Base-by-base conservation (phyloP, 2,329 filamentous ascomycete genomes). In the Phoma sp. region DNA sequence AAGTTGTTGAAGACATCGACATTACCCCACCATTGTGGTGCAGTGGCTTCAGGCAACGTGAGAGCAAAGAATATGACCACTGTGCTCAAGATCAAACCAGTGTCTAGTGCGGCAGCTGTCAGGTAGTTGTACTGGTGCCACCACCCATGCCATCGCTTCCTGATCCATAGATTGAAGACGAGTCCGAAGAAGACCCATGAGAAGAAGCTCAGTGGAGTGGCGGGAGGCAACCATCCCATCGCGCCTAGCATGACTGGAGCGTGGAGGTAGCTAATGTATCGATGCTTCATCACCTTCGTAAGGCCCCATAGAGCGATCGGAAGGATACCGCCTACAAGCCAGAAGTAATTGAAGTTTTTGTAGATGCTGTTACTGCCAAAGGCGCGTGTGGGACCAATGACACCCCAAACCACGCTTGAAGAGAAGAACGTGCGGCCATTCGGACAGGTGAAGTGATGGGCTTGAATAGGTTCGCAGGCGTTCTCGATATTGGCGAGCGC, bases 381-480 rank as follows among this genome's bases (percentile, higher is more conserved):
- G 69, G 88, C 84, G 60, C 84, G 83, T 0, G 81, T 79, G 0
- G 86, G 86, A 1, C 86, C 86, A 52, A 89, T 82, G 35, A 87
- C 80, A 11, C 86, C 86, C 86, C 86, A 89, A 59, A 88, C 88
- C 27, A 89, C 83, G 0, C 83, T 86, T 0, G 86, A 85, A 7
- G 84, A 82, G 65, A 87, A 89, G 68, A 88, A 88, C 33, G 87
- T 84, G 9, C 81, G 79, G 2, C 84, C 86, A 4, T 85, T 85
- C 0, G 85, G 85, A 56, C 86, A 89, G 2, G 83, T 85, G 62
- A 88, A 89, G 60, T 82, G 80, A 22, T 62, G 61, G 24, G 52
- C 47, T 33, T 59, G 61, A 5, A 48, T 68, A 69, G 61, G 59
- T 0, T 67, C 66, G 58, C 81, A 83, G 27, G 81, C 71, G 8